Conservation (phyloP, 495 filamentous ascomycete species). For the Durotheca rogersii region DNA sequence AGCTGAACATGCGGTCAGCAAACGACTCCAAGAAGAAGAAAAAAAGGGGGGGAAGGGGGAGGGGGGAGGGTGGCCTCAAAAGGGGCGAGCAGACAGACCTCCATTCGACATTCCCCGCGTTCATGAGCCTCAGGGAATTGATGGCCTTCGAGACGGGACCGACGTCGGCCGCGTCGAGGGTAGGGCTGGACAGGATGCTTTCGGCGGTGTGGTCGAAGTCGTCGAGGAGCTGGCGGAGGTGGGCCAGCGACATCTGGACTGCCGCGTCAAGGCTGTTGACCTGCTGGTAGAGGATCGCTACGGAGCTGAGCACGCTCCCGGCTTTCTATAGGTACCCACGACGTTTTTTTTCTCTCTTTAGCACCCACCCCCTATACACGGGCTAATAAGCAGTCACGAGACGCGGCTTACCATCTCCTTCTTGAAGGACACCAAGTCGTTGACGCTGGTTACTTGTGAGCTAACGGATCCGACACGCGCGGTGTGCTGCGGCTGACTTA, state of each 20-base stretch:
- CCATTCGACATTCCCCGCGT: constrained; percentile 33
- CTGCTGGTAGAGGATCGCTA: constrained; percentile 32
- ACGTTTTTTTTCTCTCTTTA: no score
- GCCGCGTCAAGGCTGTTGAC: constrained; percentile 28
- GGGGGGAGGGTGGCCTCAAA: neutral
- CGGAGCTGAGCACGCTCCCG: constrained; percentile 32
- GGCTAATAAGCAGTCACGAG: no score
- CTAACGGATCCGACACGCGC: neutral
- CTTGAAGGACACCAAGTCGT: constrained; percentile 32
- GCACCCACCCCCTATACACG: no score
- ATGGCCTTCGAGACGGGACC: constrained; percentile 23
- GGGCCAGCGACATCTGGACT: constrained; percentile 31
- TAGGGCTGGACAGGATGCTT: constrained; percentile 13
- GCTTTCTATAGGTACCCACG: constrained; percentile 29
- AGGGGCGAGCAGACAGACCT: constrained; percentile 13
- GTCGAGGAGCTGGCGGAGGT: constrained; percentile 21
- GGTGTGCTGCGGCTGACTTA: constrained; percentile 1
- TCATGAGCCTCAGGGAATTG: constrained; percentile 21
- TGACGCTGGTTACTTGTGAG: constrained; percentile 19
- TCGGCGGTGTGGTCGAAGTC: constrained; percentile 28
- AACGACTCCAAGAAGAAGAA: neutral
- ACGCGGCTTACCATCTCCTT: constrained; percentile 31
- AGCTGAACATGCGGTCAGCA: constrained; percentile 13
- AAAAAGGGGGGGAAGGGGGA: neutral
- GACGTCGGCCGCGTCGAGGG: constrained; percentile 11